Evolutionary conservation across 2,329 filamentous ascomycete genomes (phyloP), one percentile per base, ranked within the genome.

Genomic region (Paracorniculantispora psalliotae): DNA sequence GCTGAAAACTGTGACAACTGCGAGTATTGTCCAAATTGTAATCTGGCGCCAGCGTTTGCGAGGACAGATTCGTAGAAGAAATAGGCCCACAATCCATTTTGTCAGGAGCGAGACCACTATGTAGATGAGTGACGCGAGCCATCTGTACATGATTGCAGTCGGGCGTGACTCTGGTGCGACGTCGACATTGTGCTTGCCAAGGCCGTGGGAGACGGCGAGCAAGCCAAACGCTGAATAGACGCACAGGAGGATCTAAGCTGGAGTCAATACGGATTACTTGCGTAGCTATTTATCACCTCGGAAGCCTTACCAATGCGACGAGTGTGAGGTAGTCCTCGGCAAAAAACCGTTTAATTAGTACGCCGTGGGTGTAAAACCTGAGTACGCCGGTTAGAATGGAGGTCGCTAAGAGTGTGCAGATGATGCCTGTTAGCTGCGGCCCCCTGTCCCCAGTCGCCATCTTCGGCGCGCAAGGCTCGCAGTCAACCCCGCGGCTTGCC

Each of bases 11-110:
- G 71, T 66, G 17, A 71, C 68, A 19, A 71, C 61, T 9, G 66
- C 46, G 17, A 75, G 60, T 10, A 71, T 65, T 2, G 59, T 61
- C 60, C 67, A 73, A 39, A 77, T 73, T 35, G 72, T 69, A 12
- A 67, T 59, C 49, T 65, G 70, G 52, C 75, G 72, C 63, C 70
- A 71, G 25, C 58, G 59, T 21, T 63, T 35, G 61, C 64, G 54
- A 59, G 69, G 62, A 63, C 69, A 71, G 33, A 77, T 72, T 26
- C 74, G 71, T n/a, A 75, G 59, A 17, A 77, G 66, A 59, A 76
- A 74, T 50, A 76, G 63, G 43, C 71, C 70, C 26, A 76, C 71
- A 52, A 71, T 73, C 52, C 73, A 67, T 62, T 76, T 76, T 33
- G 75, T 65, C 4, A 71, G 63, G 44, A 74, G 70, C 33, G 72